These are phyloP conservation scores for Phytophthora colocasiae DNA, from an alignment of 352 stramenopile species.

Conservation along the genomic window DNA sequence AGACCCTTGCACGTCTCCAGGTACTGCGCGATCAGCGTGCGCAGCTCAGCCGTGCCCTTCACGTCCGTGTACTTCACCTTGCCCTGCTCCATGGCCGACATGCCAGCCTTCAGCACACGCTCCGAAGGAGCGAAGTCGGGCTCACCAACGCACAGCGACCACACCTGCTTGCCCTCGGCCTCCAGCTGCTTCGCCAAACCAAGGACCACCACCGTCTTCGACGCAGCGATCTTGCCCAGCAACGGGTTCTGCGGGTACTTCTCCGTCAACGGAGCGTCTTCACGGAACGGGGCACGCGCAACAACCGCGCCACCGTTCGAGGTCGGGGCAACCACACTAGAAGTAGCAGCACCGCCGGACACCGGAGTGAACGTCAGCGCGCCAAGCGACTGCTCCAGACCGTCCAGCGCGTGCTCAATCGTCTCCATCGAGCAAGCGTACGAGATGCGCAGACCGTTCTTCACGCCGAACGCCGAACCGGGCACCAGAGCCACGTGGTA, in stretches of 20 bases:
- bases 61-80: constrained; percentile 93
- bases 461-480: constrained; percentile 94
- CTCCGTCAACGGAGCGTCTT: constrained; percentile 44
- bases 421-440: constrained; percentile 96
- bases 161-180: constrained; percentile 92
- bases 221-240: constrained; percentile 83
- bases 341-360: background rate
- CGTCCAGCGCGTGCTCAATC: constrained; percentile 70
- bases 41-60: constrained; percentile 90
- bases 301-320: constrained; percentile 1
- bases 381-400: constrained; percentile 65
- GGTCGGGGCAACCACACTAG: background rate
- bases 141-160: constrained; percentile 93
- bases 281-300: constrained; percentile 5
- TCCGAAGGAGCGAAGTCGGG: constrained; percentile 94
- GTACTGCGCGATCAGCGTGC: constrained; percentile 91
- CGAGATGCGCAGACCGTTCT: constrained; percentile 94
- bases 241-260: constrained; percentile 82
- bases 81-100: constrained; percentile 65
- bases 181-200: constrained; percentile 96
- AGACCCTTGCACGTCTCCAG: constrained; percentile 91
- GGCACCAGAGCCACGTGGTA: constrained; percentile 96
- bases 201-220: constrained; percentile 66
- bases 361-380: constrained; percentile 44
- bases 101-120: constrained; percentile 92